A percentile compares a stretch with the other conserved stretches of the same genome.
Evolutionary conservation across 2,329 filamentous ascomycete genomes (phyloP).

Genomic region (Lasiodiplodia sp.): DNA sequence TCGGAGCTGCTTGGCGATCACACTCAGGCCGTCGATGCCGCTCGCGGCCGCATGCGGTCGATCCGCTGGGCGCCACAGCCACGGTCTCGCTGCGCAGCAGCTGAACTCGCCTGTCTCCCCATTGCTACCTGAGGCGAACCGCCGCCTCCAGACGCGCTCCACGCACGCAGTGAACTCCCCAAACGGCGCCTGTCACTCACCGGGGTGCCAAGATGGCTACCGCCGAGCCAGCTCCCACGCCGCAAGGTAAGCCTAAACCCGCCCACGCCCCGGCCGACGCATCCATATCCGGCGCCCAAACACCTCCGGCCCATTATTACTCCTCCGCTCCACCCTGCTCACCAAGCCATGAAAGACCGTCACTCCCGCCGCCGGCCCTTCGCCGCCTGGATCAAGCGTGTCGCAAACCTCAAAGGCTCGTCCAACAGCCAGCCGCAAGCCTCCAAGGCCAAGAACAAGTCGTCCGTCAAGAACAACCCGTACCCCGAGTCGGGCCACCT

Average conservation of each 20-base stretch:
- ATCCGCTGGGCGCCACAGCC: slow-evolving; percentile 25
- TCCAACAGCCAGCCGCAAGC: slow-evolving; percentile 62
- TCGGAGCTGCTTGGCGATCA: slow-evolving; percentile 25
- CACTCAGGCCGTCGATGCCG: slow-evolving; percentile 24
- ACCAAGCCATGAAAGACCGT: slow-evolving; percentile 63
- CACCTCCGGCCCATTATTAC: slow-evolving; percentile 20
- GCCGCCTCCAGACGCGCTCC: slow-evolving; percentile 22
- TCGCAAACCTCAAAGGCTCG: slow-evolving; percentile 85
- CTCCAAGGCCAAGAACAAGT: slow-evolving; percentile 50
- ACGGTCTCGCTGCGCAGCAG: slow-evolving; percentile 24
- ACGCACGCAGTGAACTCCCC: slow-evolving; percentile 5
- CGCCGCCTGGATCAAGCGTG: slow-evolving; percentile 90
- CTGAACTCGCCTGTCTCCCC: slow-evolving; percentile 16
- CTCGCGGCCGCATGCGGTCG: slow-evolving; percentile 27
- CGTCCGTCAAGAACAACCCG: slow-evolving; percentile 80
- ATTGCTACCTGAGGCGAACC: slow-evolving; percentile 18
- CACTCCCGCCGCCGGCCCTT: slow-evolving; percentile 83
- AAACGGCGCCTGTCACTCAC: slow-evolving; percentile 17
- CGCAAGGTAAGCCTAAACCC: slow-evolving; percentile 49
- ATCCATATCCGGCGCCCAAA: slow-evolving; percentile 25
- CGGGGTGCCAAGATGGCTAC: slow-evolving; percentile 48
- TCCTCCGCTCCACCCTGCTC: slow-evolving; percentile 20
- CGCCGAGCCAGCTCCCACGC: slow-evolving; percentile 52
- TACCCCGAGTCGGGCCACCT: slow-evolving; percentile 80
- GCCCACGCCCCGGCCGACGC: slow-evolving; percentile 23